phyloP scores from a whole-genome alignment of 345 rosid genomes.

The Populus nigra region DNA sequence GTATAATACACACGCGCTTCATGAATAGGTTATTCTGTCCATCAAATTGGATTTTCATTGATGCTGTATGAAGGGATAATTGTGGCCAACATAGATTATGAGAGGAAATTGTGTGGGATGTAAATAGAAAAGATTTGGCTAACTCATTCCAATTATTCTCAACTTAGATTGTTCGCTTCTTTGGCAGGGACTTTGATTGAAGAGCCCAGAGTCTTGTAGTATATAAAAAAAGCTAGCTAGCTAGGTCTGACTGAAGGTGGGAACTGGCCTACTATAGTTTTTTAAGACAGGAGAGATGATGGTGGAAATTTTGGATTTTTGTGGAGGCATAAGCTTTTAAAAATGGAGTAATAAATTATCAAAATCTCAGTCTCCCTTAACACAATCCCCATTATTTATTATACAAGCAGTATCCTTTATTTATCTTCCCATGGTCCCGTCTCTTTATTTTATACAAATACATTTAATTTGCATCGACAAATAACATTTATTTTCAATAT shows the following conservation, averaged over 20 bases:
- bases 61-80: no score
- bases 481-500: not conserved
- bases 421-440: not conserved
- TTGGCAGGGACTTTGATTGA: not conserved
- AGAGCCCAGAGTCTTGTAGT: slow-evolving; percentile 6
- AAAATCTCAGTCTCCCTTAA: slow-evolving; percentile 30
- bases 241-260: slow-evolving; percentile 22
- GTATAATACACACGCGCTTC: no score
- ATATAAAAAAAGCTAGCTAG: not conserved
- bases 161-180: not conserved
- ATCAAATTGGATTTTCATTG: no score
- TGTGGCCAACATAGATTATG: not conserved
- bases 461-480: not conserved
- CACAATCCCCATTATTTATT: no score
- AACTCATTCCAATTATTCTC: not conserved
- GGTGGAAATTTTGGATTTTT: slow-evolving; percentile 37
- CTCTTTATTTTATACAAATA: no score
- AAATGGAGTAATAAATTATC: slow-evolving; percentile 11
- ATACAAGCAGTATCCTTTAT: not conserved
- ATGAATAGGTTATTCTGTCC: no score
- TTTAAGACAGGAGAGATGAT: slow-evolving; percentile 15
- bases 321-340: slow-evolving; percentile 24
- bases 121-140: no score
- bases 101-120: no score
- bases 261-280: not conserved